Evolutionary conservation across 139 green algal genomes (phyloP).

Genomic region (Chlamydomonas sp.): DNA sequence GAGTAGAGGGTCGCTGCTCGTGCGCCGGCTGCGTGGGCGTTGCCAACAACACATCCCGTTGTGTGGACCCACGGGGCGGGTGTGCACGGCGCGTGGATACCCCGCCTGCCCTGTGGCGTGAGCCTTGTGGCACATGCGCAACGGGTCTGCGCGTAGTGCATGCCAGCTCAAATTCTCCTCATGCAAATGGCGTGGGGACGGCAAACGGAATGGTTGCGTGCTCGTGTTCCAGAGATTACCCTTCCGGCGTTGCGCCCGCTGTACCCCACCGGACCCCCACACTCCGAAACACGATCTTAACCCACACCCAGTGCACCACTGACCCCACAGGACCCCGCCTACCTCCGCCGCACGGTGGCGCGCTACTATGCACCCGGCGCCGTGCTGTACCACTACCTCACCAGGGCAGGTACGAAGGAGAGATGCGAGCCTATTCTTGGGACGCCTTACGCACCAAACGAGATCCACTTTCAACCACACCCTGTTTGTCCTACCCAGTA

Average conservation of each 20-base stretch:
- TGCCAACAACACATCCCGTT: not conserved
- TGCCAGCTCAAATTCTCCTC: no score
- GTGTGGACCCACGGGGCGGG: not conserved
- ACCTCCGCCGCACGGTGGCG: conserved; percentile 13
- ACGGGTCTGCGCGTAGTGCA: no score
- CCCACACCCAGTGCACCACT: not conserved
- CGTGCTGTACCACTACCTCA: conserved; percentile 34
- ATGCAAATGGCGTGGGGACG: no score
- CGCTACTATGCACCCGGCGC: conserved; percentile 9
- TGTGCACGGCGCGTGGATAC: not conserved
- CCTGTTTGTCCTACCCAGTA: no score
- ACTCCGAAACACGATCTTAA: not conserved
- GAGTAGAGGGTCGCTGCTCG: not conserved
- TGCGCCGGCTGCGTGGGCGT: no score
- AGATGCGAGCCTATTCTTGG: no score
- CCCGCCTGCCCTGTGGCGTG: no score
- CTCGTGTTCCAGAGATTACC: no score
- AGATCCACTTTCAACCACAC: no score
- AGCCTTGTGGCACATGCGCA: no score
- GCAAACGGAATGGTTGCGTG: no score
- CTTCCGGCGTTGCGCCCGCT: not conserved
- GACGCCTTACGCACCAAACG: no score
- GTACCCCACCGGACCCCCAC: not conserved
- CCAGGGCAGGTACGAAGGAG: not conserved
- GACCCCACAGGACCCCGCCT: conserved; percentile 1